Evolutionary conservation across 2,329 filamentous ascomycete genomes (phyloP).

Genomic region (Capronia americana): DNA sequence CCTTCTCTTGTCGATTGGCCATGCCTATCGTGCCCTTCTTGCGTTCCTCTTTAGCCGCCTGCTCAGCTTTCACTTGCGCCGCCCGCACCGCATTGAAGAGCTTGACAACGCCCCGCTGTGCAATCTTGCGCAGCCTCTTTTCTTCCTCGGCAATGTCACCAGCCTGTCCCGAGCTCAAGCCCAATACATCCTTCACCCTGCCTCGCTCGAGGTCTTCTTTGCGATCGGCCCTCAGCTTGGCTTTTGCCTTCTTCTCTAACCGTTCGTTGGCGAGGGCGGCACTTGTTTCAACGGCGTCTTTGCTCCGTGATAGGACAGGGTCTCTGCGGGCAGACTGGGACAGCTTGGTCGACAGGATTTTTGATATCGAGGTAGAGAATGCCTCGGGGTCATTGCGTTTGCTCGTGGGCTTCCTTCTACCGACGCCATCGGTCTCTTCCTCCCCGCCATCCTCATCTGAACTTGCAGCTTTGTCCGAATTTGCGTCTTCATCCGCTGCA

Average conservation of each 20-base stretch:
- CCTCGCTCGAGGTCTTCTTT: conserved; percentile 81
- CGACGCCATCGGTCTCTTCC: conserved; percentile 49
- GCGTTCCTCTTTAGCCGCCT: conserved; percentile 68
- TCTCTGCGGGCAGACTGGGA: conserved; percentile 81
- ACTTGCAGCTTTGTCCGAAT: conserved; percentile 30
- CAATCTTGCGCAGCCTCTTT: conserved; percentile 80
- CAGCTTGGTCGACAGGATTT: conserved; percentile 89
- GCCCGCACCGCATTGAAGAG: conserved; percentile 94
- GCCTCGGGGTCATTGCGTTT: conserved; percentile 92
- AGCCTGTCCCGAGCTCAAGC: conserved; percentile 61
- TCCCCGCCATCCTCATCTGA: conserved; percentile 45
- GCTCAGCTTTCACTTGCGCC: conserved; percentile 87
- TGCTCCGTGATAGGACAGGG: conserved; percentile 87
- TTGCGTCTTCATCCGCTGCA: conserved; percentile 41
- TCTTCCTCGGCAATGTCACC: conserved; percentile 71
- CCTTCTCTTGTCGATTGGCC: conserved; percentile 79
- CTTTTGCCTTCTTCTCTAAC: conserved; percentile 80
- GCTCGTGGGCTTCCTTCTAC: conserved; percentile 43
- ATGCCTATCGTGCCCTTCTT: conserved; percentile 79
- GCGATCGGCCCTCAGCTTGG: conserved; percentile 81
- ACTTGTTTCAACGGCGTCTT: conserved; percentile 73
- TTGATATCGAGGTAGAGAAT: conserved; percentile 91
- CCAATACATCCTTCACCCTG: conserved; percentile 83
- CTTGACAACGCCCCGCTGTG: conserved; percentile 91
- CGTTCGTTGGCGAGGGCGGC: conserved; percentile 75